phyloP scores from a whole-genome alignment of 441 rosid species.

The Francoa sonchifolia region DNA sequence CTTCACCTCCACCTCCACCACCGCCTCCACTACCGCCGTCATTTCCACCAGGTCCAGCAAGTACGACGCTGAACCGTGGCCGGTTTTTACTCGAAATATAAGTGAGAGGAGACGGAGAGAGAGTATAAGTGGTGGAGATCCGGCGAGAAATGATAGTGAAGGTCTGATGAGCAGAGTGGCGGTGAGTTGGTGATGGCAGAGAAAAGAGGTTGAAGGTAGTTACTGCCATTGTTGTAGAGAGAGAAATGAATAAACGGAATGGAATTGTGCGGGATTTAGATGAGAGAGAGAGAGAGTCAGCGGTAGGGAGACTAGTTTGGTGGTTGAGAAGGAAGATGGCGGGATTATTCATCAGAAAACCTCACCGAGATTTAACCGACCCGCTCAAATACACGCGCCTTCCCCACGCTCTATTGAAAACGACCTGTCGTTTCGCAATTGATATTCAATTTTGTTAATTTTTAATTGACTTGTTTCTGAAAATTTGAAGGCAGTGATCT shows the following conservation, averaged over 20 bases:
- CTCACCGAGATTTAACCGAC: too few species aligned
- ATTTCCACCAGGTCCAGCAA: constrained; percentile 15
- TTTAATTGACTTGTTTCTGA: too few species aligned
- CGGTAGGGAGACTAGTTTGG: too few species aligned
- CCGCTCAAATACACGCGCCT: too few species aligned
- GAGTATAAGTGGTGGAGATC: neutral
- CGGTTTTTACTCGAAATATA: neutral
- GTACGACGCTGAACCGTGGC: neutral
- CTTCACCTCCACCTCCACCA: constrained; percentile 12
- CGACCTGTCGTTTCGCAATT: too few species aligned
- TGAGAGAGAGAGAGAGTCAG: too few species aligned
- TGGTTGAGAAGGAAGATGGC: too few species aligned
- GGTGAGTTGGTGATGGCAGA: constrained; percentile 2
- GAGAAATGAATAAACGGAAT: neutral
- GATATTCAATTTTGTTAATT: too few species aligned
- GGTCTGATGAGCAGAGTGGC: constrained; percentile 4
- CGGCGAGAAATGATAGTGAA: constrained; percentile 8
- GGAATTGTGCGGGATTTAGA: too few species aligned
- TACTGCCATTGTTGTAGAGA: constrained; percentile 9
- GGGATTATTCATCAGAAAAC: too few species aligned
- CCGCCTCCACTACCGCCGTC: constrained; percentile 7
- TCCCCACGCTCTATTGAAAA: too few species aligned
- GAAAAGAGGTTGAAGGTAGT: constrained; percentile 11
- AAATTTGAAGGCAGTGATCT: too few species aligned
- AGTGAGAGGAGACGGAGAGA: constrained; percentile 1